phyloP scores from a whole-genome alignment of 2,329 filamentous ascomycete genomes.

The Fusarium incarnatum region DNA sequence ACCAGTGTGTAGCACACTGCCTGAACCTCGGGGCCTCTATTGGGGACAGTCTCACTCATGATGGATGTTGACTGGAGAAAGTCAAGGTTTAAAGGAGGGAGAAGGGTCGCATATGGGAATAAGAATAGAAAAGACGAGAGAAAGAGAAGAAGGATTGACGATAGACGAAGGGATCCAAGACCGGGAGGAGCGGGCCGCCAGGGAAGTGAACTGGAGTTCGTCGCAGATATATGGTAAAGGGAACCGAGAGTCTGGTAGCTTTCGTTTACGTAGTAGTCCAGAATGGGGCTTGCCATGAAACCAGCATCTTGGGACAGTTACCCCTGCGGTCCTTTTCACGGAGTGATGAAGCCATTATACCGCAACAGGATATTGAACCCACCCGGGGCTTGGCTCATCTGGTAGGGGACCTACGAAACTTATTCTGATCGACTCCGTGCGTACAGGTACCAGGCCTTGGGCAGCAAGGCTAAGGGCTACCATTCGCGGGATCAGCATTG shows the following conservation, averaged over 20 bases:
- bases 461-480: slow-evolving; percentile 10
- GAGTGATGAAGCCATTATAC: slow-evolving; percentile 19
- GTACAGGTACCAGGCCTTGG: slow-evolving; percentile 14
- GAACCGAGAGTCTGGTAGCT: slow-evolving; percentile 13
- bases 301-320: slow-evolving; percentile 19
- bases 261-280: neutral
- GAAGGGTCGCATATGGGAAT: slow-evolving; percentile 8
- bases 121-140: neutral
- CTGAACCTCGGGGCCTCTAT: slow-evolving; percentile 52
- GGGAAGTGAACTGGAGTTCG: slow-evolving; percentile 26
- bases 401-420: neutral
- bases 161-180: slow-evolving; percentile 30
- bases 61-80: slow-evolving; percentile 11
- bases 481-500: slow-evolving; percentile 15
- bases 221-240: slow-evolving; percentile 29
- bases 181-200: slow-evolving; percentile 28
- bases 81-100: neutral
- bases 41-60: slow-evolving; percentile 45
- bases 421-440: slow-evolving; percentile 1
- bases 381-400: slow-evolving; percentile 10
- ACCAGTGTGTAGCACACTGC: slow-evolving; percentile 50
- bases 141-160: slow-evolving; percentile 12
- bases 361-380: slow-evolving; percentile 7
- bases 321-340: slow-evolving; percentile 17
- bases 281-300: slow-evolving; percentile 6